Conservation (phyloP, 306 rosid genomes). For the Notholithocarpus densiflorus region DNA sequence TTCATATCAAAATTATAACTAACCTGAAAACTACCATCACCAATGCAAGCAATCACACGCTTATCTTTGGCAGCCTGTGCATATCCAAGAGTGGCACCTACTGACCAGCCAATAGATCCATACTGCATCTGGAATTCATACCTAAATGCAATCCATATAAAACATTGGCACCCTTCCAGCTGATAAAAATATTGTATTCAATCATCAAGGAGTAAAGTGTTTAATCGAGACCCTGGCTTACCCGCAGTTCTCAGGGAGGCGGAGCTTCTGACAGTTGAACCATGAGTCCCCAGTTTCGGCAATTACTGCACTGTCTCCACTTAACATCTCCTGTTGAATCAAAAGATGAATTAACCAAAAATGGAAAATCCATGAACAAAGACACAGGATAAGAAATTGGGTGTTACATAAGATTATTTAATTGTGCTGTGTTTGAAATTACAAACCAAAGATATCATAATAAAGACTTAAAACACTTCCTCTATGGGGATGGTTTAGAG, state of each 20-base stretch:
- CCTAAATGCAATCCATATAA: slow-evolving; percentile 42
- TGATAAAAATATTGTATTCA: background rate
- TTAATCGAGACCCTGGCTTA: slow-evolving; percentile 11
- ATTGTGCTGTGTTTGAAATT: background rate
- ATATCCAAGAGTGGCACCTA: slow-evolving; percentile 90
- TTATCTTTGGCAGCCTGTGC: slow-evolving; percentile 77
- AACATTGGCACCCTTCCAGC: background rate
- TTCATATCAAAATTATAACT: slow-evolving; percentile 8
- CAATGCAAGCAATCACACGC: slow-evolving; percentile 81
- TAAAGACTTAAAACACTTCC: background rate
- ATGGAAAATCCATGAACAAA: background rate
- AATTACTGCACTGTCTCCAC: slow-evolving; percentile 60
- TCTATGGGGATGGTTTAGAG: background rate
- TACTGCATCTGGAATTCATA: slow-evolving; percentile 96
- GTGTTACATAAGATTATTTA: background rate
- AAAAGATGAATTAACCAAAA: background rate
- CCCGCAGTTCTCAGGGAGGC: slow-evolving; percentile 82
- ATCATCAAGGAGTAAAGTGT: background rate
- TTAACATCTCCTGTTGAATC: slow-evolving; percentile 50
- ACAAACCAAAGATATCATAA: background rate
- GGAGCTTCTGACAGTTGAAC: slow-evolving; percentile 91
- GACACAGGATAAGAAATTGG: background rate
- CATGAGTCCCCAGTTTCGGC: slow-evolving; percentile 93
- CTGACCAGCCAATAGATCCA: slow-evolving; percentile 96
- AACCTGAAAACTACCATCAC: slow-evolving; percentile 96